phyloP scores from a whole-genome alignment of 83 land plant species.

The Thuja plicata region DNA sequence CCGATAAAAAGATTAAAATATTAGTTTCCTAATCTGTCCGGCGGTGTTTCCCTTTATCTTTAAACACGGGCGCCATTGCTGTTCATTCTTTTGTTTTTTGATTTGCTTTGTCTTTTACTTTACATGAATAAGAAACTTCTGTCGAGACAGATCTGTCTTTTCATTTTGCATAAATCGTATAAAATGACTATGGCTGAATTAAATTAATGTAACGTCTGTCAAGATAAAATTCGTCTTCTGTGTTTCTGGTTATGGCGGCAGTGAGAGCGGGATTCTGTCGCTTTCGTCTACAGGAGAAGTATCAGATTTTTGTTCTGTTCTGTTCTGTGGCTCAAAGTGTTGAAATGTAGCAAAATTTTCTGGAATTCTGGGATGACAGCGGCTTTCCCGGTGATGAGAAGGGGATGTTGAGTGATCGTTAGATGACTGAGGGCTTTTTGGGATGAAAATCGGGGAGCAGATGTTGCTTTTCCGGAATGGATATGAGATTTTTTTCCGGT shows the following conservation, averaged over 20 bases:
- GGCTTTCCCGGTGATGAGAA: neutral
- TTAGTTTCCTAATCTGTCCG: neutral
- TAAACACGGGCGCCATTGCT: neutral
- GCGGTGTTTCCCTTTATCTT: neutral
- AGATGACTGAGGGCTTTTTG: neutral
- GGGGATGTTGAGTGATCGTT: neutral
- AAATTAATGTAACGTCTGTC: neutral
- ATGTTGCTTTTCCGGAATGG: neutral
- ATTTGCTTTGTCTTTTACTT: neutral
- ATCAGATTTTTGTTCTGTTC: neutral
- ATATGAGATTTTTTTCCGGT: neutral
- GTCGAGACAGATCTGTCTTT: no score
- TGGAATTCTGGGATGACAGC: neutral
- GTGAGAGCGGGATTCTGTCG: neutral
- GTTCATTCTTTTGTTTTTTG: neutral
- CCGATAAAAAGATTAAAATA: neutral
- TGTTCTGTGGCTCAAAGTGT: neutral
- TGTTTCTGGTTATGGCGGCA: neutral
- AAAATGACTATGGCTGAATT: neutral
- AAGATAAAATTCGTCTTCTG: neutral
- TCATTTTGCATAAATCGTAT: no score
- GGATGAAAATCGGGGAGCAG: neutral
- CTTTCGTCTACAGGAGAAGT: neutral
- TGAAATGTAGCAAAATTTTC: neutral
- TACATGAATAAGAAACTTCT: neutral